Base-by-base conservation (phyloP, 768 basidiomycete species). In the Suillus discolor region DNA sequence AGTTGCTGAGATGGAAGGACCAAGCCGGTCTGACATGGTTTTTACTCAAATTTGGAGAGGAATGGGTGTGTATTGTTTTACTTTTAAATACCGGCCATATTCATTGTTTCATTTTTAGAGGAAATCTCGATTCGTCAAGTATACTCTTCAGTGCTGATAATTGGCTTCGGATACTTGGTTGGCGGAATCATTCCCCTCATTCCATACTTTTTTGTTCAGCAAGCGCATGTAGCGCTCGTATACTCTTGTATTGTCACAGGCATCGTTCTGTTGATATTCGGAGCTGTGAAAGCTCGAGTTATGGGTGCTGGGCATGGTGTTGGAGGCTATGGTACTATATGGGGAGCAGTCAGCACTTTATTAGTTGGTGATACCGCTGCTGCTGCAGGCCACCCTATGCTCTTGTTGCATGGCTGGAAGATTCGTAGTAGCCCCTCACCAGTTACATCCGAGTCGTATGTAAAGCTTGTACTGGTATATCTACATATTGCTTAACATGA, bases 41-140 rank as follows among this genome's bases (percentile, higher is more conserved):
- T 80, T 79, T 99, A 69, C 85, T 99, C 71, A 97, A 94, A 79
- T 98, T 98, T 70, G 96, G 96, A n/a, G 91, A 93, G 94, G 96
- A 23, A 75, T 97, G 62, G 92, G 92, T 93, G 68, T 65, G 88
- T 80, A 0, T 63, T 25, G 39, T 72, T 16, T 59, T 23, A 15
- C 4, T 39, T 20, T 57, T 31, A 18, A 13, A 45, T 38, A 18
- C 2, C 9, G 34, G 18, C 20, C 23, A 3, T 28, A 5, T 44
- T 38, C 11, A 59, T 51, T 0, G 11, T 39, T 39, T 15, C 66
- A 20, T 62, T 39, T 39, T 62, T 74, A 91, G 96, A 97, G 84
- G 97, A 99, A 79, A 87, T 97, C 42, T 93, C 96, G 1, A 87
- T 88, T 16, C 83, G 83, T 28, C 86, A 97, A 28, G 82, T 97